Evolutionary conservation across 1,139 yeast genomes (phyloP), one percentile per base, ranked within the genome.

Genomic region (Yamadazyma dushanensis): DNA sequence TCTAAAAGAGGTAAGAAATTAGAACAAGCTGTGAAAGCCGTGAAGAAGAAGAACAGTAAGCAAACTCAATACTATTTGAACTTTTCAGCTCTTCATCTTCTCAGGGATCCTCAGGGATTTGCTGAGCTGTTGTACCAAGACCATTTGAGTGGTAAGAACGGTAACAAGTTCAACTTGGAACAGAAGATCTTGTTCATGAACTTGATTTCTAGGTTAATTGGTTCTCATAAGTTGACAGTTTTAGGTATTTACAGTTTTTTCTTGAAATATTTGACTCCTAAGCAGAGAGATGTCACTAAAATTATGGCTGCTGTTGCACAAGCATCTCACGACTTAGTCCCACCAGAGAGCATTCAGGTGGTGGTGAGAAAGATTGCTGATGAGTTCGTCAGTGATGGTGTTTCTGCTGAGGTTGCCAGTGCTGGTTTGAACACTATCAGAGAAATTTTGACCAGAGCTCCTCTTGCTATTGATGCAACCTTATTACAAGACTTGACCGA

Each of bases 341-440:
- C 99, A 21, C 98, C 98, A 2, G 98, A 94, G 57, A 78, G 80
- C 10, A 78, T 92, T 39, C 68, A 76, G 32, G 80, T 84, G 33
- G 79, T 92, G 47, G 83, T 92, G 8, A 77, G 96, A 41, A 92
- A 90, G 57, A 82, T 92, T 50, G 97, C 98, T 2, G 95, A 92
- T 62, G 98, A 94, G 62, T 92, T 92, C 54, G 97, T 92, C 31
- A 86, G 96, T 50, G 97, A 92, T 56, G 98, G 98, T 70, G 98
- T 92, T 26, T 89, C 97, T 8, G 83, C 96, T 16, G 97, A 92
- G 63, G 98, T 90, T 38, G 97, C 97, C 9, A 89, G 97, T 34
- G 97, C 97, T 3, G 99, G 99, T 53, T 72, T 92, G 45, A 92
- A 92, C 60, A 87, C 97, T 5, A 90, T 92, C 43, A 73, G 97